Evolutionary conservation across 371 early-diverging fungal genomes (phyloP).

Genomic region (Phascolomyces articulosus): DNA sequence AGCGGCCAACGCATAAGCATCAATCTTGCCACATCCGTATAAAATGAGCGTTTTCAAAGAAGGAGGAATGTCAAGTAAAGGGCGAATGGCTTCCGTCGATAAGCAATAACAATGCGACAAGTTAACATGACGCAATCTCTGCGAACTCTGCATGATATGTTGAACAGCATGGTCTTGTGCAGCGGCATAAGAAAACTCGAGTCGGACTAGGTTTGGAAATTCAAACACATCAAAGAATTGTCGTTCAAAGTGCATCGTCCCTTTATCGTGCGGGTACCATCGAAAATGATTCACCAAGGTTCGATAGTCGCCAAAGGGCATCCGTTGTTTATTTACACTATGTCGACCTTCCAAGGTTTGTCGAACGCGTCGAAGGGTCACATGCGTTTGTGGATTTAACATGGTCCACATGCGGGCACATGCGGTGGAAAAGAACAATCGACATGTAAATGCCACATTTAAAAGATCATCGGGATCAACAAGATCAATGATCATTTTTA

Average conservation of each 20-base stretch:
- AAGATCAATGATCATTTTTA: conserved; percentile 33
- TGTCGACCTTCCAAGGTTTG: conserved; percentile 36
- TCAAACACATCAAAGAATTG: conserved; percentile 23
- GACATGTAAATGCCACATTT: conserved; percentile 38
- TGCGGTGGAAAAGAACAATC: conserved; percentile 29
- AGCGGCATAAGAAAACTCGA: conserved; percentile 47
- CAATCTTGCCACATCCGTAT: conserved; percentile 47
- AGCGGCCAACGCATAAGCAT: conserved; percentile 26
- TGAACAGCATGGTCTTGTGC: conserved; percentile 41
- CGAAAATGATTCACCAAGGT: conserved; percentile 32
- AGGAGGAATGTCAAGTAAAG: conserved; percentile 27
- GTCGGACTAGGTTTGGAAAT: conserved; percentile 36
- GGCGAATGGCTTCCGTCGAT: conserved; percentile 42
- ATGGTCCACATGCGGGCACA: conserved; percentile 38
- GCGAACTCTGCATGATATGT: conserved; percentile 29
- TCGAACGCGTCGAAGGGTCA: conserved; percentile 38
- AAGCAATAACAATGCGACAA: conserved; percentile 49
- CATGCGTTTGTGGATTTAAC: conserved; percentile 37
- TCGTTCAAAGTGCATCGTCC: conserved; percentile 9
- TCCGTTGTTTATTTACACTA: conserved; percentile 2
- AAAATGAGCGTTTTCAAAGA: conserved; percentile 34
- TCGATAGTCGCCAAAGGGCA: conserved; percentile 25
- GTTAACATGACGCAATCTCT: conserved; percentile 33
- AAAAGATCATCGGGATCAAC: conserved; percentile 36
- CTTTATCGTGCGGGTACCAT: conserved; percentile 27